Evolutionary conservation across 1,139 yeast species (phyloP).

Genomic region (Kodamaea derodonti): DNA sequence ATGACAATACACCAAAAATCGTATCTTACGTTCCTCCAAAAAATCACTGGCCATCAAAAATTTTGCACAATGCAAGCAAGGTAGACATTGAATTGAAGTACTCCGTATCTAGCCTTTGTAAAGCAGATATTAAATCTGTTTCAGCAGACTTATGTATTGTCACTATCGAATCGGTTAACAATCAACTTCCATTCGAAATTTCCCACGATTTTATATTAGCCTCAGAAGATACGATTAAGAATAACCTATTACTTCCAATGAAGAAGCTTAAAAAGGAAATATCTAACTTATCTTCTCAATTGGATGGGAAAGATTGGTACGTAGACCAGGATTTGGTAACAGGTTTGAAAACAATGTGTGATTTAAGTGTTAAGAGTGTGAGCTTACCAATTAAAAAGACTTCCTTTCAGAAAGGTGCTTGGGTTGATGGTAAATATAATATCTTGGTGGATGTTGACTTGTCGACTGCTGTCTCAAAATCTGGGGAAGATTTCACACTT

Average conservation of each 20-base stretch:
- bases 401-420: not conserved
- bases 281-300: constrained; percentile 1
- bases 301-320: constrained; percentile 7
- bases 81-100: constrained; percentile 25
- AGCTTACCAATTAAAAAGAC: constrained; percentile 10
- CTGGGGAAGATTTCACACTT: constrained; percentile 15
- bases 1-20: constrained; percentile 17
- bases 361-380: constrained; percentile 24
- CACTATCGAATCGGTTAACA: constrained; percentile 15
- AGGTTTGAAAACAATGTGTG: constrained; percentile 30
- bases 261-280: constrained; percentile 6
- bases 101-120: not conserved
- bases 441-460: not conserved
- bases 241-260: constrained; percentile 23
- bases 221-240: constrained; percentile 22
- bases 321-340: constrained; percentile 28
- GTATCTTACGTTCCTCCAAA: constrained; percentile 33
- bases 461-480: not conserved
- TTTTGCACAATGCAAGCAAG: constrained; percentile 19
- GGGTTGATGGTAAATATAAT: not conserved
- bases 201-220: constrained; percentile 19
- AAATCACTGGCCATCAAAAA: constrained; percentile 16
- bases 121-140: constrained; percentile 15
- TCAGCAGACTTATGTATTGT: constrained; percentile 18
- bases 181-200: constrained; percentile 21